Percentiles rank a stretch among this genome's conserved stretches.
Evolutionary conservation across 441 rosid species (phyloP).

Genomic region (Populus tomentosa): DNA sequence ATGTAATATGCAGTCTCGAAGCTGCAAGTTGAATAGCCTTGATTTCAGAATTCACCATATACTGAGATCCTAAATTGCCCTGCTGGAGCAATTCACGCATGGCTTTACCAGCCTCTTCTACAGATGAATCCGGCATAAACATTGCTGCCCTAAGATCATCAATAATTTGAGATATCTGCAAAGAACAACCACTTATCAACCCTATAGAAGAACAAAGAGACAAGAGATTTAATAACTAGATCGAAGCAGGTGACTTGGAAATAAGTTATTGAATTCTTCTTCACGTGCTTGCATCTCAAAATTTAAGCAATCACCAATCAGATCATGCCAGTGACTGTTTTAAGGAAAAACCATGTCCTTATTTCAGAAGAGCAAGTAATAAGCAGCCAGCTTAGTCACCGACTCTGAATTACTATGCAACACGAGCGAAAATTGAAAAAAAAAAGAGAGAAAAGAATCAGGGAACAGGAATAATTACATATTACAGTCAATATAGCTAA

Average conservation of each 20-base stretch:
- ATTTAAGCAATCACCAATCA: neutral
- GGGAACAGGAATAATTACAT: neutral
- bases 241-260: neutral
- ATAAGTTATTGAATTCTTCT: neutral
- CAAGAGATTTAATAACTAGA: neutral
- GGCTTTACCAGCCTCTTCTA: conserved; percentile 64
- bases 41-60: conserved; percentile 37
- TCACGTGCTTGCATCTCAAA: neutral
- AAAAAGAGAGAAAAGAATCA: neutral
- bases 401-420: neutral
- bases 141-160: conserved; percentile 55
- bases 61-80: conserved; percentile 32
- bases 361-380: neutral
- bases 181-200: conserved; percentile 14
- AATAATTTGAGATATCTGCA: conserved; percentile 62
- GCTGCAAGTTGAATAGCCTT: conserved; percentile 52
- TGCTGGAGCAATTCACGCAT: conserved; percentile 48
- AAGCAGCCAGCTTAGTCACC: neutral
- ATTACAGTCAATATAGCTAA: neutral
- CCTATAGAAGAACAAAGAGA: neutral
- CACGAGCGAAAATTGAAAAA: neutral
- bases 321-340: neutral
- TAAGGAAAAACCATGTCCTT: neutral
- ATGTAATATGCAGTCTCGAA: conserved; percentile 45
- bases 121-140: conserved; percentile 50